Evolutionary conservation across 2,329 filamentous ascomycete species (phyloP).

Genomic region (Setomelanomma holmii): DNA sequence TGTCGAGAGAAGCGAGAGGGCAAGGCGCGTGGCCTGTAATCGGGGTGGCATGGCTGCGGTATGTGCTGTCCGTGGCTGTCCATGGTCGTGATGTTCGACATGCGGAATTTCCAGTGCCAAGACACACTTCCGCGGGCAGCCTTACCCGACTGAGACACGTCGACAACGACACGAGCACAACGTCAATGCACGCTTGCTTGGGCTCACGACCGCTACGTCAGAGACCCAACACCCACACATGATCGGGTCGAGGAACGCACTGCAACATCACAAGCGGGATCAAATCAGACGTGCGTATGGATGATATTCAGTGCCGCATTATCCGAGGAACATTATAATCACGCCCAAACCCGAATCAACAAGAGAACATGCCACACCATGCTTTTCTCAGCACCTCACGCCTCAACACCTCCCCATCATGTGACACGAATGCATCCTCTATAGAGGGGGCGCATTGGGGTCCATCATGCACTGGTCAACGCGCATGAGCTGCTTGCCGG

Average conservation of each 20-base stretch:
- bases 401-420: not conserved
- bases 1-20: constrained; percentile 30
- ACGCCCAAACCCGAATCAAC: not conserved
- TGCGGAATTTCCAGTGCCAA: not conserved
- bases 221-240: too few relatives aligned
- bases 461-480: constrained; percentile 72
- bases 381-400: not conserved
- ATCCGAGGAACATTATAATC: constrained; percentile 3
- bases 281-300: not conserved
- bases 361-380: not conserved
- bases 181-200: too few relatives aligned
- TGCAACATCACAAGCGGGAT: not conserved
- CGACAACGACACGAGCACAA: not conserved
- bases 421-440: not conserved
- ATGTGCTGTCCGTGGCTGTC: not conserved
- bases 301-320: not conserved
- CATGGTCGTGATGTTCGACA: not conserved
- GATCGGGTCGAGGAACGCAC: too few relatives aligned
- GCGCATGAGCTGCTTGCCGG: constrained; percentile 70
- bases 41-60: constrained; percentile 44
- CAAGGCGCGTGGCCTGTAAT: constrained; percentile 39
- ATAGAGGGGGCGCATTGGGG: constrained; percentile 59
- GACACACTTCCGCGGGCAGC: not conserved
- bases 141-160: not conserved
- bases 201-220: too few relatives aligned